Percentiles rank a stretch among this genome's conserved stretches.
Conservation (phyloP, 345 rosid species). For the Linum usitatissimum region DNA sequence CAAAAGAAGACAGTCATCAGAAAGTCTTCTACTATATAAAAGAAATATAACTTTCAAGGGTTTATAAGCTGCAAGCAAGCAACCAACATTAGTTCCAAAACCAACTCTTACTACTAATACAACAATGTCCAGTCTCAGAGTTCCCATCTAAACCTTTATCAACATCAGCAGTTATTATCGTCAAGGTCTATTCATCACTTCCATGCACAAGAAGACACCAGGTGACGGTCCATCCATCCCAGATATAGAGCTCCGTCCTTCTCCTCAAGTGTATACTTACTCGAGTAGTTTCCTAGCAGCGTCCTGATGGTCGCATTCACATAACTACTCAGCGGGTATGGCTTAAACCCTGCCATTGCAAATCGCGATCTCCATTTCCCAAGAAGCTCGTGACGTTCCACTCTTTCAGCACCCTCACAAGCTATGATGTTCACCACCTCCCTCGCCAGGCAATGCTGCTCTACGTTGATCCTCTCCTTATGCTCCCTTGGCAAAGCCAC, state of each 20-base stretch:
- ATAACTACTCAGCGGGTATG: slow-evolving; percentile 51
- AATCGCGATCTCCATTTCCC: slow-evolving; percentile 86
- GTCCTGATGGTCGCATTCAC: slow-evolving; percentile 68
- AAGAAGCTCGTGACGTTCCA: slow-evolving; percentile 72
- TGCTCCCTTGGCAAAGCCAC: slow-evolving; percentile 59
- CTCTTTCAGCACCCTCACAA: slow-evolving; percentile 84
- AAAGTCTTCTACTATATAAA: no score
- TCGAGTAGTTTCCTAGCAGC: slow-evolving; percentile 51
- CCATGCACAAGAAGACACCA: slow-evolving; percentile 82
- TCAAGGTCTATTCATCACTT: slow-evolving; percentile 22
- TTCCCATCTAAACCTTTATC: neutral
- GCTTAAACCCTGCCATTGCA: slow-evolving; percentile 80
- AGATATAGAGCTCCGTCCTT: slow-evolving; percentile 64
- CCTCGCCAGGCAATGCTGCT: slow-evolving; percentile 95
- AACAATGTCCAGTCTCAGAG: neutral
- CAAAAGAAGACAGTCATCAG: no score
- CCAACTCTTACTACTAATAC: neutral
- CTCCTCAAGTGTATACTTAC: slow-evolving; percentile 65
- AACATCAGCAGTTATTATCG: neutral
- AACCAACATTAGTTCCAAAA: neutral
- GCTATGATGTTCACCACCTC: slow-evolving; percentile 89
- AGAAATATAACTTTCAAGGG: no score
- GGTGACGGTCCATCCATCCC: slow-evolving; percentile 77
- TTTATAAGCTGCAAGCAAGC: neutral
- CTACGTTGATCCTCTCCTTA: slow-evolving; percentile 74